Percentiles rank a stretch among this genome's conserved stretches.
Conservation (phyloP, 345 rosid genomes). For the Eucalyptus polyanthemos region DNA sequence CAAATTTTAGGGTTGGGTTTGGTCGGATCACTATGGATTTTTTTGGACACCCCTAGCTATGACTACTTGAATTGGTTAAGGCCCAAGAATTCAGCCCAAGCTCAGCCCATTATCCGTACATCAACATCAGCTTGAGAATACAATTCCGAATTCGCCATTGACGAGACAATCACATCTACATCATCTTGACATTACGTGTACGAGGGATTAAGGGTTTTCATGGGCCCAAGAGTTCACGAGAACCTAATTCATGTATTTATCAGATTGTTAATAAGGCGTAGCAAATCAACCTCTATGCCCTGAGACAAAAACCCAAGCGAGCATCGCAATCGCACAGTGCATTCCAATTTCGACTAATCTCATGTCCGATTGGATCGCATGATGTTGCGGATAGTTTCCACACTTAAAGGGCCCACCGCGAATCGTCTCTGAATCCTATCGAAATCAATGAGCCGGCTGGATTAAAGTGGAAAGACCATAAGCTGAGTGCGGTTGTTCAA, state of each 20-base stretch:
- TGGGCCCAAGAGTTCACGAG: not conserved
- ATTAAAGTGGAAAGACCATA: not conserved
- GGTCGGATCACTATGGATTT: fast-evolving
- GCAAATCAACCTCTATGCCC: not conserved
- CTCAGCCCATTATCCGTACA: not conserved
- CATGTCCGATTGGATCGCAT: not conserved
- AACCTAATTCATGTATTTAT: not conserved
- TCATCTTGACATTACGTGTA: not conserved
- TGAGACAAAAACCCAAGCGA: not conserved
- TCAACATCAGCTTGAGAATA: not conserved
- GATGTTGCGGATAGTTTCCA: not conserved
- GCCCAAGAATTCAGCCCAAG: not conserved
- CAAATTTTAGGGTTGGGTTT: too few species aligned
- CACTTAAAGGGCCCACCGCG: not conserved
- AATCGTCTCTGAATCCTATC: not conserved
- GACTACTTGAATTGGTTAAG: not conserved
- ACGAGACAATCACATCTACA: not conserved
- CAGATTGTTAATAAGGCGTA: not conserved
- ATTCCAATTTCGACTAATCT: not conserved
- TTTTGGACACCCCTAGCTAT: not conserved
- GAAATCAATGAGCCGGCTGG: not conserved
- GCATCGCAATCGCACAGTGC: not conserved
- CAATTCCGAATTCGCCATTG: not conserved
- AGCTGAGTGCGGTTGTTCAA: not conserved
- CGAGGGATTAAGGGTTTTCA: not conserved